phyloP scores from a whole-genome alignment of 148 eudicot species.

The Fagopyrum homotropicum region DNA sequence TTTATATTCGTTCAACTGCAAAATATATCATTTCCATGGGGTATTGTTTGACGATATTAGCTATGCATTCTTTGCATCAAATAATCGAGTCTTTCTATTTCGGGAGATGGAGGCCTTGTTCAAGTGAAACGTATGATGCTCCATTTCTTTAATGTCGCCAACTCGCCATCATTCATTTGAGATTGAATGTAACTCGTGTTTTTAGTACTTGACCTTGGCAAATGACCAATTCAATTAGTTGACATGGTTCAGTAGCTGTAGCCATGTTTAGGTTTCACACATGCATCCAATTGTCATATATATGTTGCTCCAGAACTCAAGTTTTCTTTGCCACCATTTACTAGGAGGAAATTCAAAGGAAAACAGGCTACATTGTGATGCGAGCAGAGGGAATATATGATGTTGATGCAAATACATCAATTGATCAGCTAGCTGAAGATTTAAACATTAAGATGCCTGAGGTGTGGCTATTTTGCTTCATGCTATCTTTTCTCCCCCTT shows the following conservation, averaged over 20 bases:
- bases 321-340: neutral
- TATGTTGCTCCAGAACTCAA: too few species aligned
- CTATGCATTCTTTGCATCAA: too few species aligned
- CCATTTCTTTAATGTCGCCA: neutral
- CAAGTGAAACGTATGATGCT: neutral
- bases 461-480: constrained; percentile 24
- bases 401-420: constrained; percentile 97
- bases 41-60: too few species aligned
- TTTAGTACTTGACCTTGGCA: neutral
- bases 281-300: too few species aligned
- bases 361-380: constrained; percentile 93
- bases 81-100: neutral
- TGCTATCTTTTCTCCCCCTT: neutral
- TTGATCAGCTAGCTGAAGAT: constrained; percentile 95
- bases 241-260: too few species aligned
- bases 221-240: neutral
- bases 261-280: too few species aligned
- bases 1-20: too few species aligned
- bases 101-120: neutral
- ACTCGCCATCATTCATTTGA: neutral
- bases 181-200: neutral
- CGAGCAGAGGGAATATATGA: constrained; percentile 94
- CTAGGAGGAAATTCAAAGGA: constrained; percentile 94
- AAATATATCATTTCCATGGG: too few species aligned
- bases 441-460: constrained; percentile 84